Conservation (phyloP, 495 filamentous ascomycete genomes). For the Xylaria scruposa region DNA sequence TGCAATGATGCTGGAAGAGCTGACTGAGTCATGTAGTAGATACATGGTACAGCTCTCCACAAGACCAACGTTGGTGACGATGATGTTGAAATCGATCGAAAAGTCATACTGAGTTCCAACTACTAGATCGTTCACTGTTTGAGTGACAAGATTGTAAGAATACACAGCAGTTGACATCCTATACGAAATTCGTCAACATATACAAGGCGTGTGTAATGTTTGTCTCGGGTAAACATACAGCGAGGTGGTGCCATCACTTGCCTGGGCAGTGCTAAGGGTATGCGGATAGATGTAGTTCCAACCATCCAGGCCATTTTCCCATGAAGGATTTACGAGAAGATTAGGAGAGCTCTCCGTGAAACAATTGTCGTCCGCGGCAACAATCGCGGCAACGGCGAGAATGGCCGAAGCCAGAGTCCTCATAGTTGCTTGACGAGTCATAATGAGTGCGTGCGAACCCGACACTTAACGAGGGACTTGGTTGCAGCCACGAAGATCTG, state of each 20-base stretch:
- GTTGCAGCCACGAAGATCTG: neutral
- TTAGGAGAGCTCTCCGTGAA: neutral
- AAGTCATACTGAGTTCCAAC: conserved; percentile 10
- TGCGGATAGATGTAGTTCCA: neutral
- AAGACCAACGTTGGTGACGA: neutral
- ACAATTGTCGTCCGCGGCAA: conserved; percentile 6
- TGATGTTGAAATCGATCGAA: neutral
- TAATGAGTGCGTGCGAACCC: conserved; percentile 9
- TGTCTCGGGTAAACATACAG: neutral
- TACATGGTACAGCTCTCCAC: neutral
- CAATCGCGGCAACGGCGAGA: neutral
- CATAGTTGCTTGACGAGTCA: conserved; percentile 2
- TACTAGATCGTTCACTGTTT: neutral
- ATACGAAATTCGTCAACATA: neutral
- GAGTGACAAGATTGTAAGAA: neutral
- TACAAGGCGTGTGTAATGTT: neutral
- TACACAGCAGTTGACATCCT: neutral
- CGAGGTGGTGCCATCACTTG: neutral
- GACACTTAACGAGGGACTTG: conserved; percentile 13
- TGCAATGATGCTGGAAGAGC: neutral
- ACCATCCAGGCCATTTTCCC: neutral
- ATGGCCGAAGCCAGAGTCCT: conserved; percentile 11
- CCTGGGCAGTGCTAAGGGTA: neutral
- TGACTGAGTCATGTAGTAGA: neutral
- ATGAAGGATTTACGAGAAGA: conserved; percentile 14